Evolutionary conservation across 345 rosid species (phyloP), one percentile per base, ranked within the genome.

Genomic region (Gossypium thurberi): DNA sequence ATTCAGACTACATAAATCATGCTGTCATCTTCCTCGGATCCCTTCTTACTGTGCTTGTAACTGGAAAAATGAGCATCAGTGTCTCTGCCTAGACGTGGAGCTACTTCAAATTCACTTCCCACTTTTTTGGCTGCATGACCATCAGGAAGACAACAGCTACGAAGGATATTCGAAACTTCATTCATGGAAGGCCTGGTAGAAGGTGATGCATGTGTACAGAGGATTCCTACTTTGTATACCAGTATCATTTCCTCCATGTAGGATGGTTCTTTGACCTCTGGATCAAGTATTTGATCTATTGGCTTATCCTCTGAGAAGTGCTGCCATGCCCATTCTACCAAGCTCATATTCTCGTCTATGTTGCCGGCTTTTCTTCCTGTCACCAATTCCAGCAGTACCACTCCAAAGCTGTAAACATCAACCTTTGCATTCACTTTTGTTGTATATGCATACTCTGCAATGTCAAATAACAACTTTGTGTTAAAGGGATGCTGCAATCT

Each of bases 131-230:
- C 78, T 17, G 70, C 74, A 0, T 65, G 23, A 74, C 64, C 18
- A 14, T 82, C 85, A 0, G 14, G 33, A 11, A 23, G 40, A 46
- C 64, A 42, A 67, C 71, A 78, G 10, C 72, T 74, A 2, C 80
- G 87, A 53, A 94, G 89, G 58, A 91, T 69, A 77, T 85, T 87
- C 80, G 86, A 74, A n/a, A 90, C 82, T 18, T 64, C 51, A 26
- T 64, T 64, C 69, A 64, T 64, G 17, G 10, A 64, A 64, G 69
- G 69, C 51, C 69, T 64, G 4, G 8, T 42, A 18, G 69, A 64
- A 6, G 69, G 69, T 12, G 8, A n/a, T 43, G 26, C 51, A 42
- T 2, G 50, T 10, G 69, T 64, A 42, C 51, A 64, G 17, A 42
- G 17, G 10, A 64, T 64, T 18, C 69, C 69, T 5, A 64, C 28